Evolutionary conservation across 1,139 yeast genomes (phyloP).

Genomic region (Candida sp.): DNA sequence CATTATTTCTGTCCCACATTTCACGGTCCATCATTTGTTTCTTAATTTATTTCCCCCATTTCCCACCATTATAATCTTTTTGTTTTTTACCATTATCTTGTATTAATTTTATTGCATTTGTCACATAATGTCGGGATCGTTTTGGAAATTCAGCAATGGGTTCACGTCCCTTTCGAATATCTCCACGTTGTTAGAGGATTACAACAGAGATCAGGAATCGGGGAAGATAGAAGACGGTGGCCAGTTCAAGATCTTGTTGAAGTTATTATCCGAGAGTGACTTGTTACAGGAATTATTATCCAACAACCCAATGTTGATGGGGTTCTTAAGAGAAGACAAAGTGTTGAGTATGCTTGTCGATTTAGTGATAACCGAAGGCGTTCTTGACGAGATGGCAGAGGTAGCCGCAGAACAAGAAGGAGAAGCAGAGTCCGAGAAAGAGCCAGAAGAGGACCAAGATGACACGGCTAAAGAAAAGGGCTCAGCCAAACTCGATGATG

Average conservation of each 20-base stretch:
- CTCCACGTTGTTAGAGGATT: slow-evolving; percentile 69
- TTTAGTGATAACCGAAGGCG: slow-evolving; percentile 59
- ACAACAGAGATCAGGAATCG: slow-evolving; percentile 33
- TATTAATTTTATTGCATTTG: slow-evolving; percentile 4
- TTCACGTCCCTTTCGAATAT: slow-evolving; percentile 79
- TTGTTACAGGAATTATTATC: slow-evolving; percentile 82
- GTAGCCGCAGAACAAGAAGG: slow-evolving; percentile 1
- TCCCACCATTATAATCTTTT: not conserved
- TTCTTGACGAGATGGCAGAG: slow-evolving; percentile 9
- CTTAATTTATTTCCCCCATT: not conserved
- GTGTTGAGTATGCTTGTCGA: slow-evolving; percentile 70
- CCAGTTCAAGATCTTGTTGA: slow-evolving; percentile 50
- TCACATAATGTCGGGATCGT: slow-evolving; percentile 69
- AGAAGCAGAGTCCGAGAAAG: slow-evolving; percentile 6
- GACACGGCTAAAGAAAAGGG: slow-evolving; percentile 19
- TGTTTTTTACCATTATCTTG: not conserved
- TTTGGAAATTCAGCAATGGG: slow-evolving; percentile 93
- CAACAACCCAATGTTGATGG: slow-evolving; percentile 81
- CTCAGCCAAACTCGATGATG: slow-evolving; percentile 12
- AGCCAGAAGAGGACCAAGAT: slow-evolving; percentile 12
- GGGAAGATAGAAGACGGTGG: slow-evolving; percentile 17
- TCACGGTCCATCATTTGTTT: not conserved
- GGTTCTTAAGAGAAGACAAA: slow-evolving; percentile 77
- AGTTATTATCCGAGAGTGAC: slow-evolving; percentile 85
- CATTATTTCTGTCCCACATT: not conserved